Base-by-base conservation (phyloP, 345 rosid species). In the Eucalyptus tenuipes region DNA sequence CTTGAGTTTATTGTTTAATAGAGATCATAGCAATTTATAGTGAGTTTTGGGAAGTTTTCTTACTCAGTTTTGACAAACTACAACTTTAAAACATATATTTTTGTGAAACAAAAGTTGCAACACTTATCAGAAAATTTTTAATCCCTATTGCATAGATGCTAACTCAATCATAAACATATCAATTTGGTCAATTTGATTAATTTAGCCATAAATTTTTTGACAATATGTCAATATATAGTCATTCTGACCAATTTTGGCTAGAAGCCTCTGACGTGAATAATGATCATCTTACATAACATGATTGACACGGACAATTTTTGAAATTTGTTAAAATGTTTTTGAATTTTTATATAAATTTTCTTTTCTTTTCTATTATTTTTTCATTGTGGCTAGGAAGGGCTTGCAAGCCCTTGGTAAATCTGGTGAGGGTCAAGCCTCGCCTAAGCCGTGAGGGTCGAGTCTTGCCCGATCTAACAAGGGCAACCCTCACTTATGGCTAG, bases 261-360 rank as follows among this genome's bases (percentile, higher is more conserved):
- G 16, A 68, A 68, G 4, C 31, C 11, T 18, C 7, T 31, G 0
- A 31, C 0, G 5, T 31, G 6, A 37, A 68, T 3, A 17, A 3
- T 17, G 22, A 20, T 31, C 1, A 4, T 16, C 22, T 5, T 68
- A 15, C 10, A 31, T 68, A 68, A 18, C 40, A 31, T 7, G 20
- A 9, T 31, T 15, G 24, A 68, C 42, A 25, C 0, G 2, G 66
- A 59, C 15, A 27, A 59, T 12, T 15, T 66, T 68, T 17, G 2
- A 7, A 31, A 31, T 4, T 31, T 31, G 4, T n/a, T n/a, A n/a
- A n/a, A 29, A 13, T 13, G 17, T 7, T n/a, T 64, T 16, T 64
- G 18, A 61, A 13, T 29, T 64, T 64, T 64, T 64, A 64, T 7
- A 7, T n/a, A 7, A 15, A n/a, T 13, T n/a, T 66, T 66, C 2